Percentiles rank a stretch among this genome's conserved stretches.
These are phyloP conservation scores for Eimeria sp. DNA, from an alignment of 169 alveolate species.

Conservation along the genomic window DNA sequence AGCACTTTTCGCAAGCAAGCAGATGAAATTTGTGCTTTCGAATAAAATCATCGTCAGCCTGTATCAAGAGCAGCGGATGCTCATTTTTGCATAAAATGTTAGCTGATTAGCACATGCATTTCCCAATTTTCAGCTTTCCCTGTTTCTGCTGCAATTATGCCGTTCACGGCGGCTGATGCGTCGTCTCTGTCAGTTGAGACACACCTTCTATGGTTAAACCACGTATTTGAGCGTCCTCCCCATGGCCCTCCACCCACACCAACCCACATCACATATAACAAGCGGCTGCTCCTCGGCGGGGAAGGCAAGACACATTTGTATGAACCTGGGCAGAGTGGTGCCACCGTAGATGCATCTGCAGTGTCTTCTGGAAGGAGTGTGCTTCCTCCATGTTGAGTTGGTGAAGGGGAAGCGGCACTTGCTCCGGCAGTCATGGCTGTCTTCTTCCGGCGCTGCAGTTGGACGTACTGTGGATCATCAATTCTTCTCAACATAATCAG, in stretches of 20 bases:
- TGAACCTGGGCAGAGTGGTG: background rate
- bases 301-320: background rate
- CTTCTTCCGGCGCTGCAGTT: slow-evolving; percentile 75
- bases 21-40: background rate
- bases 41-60: background rate
- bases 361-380: background rate
- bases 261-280: slow-evolving; percentile 61
- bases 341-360: slow-evolving; percentile 9
- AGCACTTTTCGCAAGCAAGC: background rate
- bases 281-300: slow-evolving; percentile 41
- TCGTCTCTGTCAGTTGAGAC: background rate
- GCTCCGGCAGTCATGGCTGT: slow-evolving; percentile 35
- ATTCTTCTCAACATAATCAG: slow-evolving; percentile 52
- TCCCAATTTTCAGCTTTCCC: background rate
- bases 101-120: background rate
- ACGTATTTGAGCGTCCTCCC: slow-evolving; percentile 68
- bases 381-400: slow-evolving; percentile 31
- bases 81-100: background rate
- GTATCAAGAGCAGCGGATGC: background rate
- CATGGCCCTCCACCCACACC: slow-evolving; percentile 75
- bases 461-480: slow-evolving; percentile 69
- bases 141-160: background rate
- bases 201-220: slow-evolving; percentile 62
- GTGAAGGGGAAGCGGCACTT: slow-evolving; percentile 22
- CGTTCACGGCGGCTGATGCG: background rate